A percentile compares a stretch with the other conserved stretches of the same genome.
These are phyloP conservation scores for Acrocalymma vagum DNA, from an alignment of 2,329 filamentous ascomycete genomes.

Conservation along the genomic window DNA sequence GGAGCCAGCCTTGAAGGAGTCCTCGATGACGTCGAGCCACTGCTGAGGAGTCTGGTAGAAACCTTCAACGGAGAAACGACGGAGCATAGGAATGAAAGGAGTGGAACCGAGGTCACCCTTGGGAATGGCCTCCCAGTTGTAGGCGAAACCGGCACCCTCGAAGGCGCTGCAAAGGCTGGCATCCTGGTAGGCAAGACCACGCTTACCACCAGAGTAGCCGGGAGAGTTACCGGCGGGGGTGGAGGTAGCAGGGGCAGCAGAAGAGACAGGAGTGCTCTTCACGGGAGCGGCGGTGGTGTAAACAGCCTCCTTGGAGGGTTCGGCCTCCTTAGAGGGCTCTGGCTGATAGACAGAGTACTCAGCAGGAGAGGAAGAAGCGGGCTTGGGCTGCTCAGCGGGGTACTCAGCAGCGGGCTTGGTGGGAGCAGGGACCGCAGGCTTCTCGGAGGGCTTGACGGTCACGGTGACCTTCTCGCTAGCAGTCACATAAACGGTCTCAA, in stretches of 20 bases:
- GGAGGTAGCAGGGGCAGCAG: constrained; percentile 20
- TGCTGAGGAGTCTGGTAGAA: constrained; percentile 29
- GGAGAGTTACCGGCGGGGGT: constrained; percentile 29
- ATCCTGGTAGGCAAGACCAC: constrained; percentile 74
- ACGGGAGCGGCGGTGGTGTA: constrained; percentile 18
- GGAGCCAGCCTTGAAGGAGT: constrained; percentile 40
- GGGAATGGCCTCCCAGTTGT: constrained; percentile 69
- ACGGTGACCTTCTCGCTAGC: constrained; percentile 52
- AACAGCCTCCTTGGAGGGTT: constrained; percentile 20
- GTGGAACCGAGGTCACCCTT: constrained; percentile 53
- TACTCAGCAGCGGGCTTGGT: constrained; percentile 16
- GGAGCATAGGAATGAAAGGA: constrained; percentile 68
- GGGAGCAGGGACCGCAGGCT: constrained; percentile 6
- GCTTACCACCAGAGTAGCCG: constrained; percentile 59
- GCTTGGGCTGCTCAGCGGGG: constrained; percentile 3
- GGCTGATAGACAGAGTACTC: not conserved
- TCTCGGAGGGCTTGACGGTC: constrained; percentile 42
- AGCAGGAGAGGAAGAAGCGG: constrained; percentile 1
- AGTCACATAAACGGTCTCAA: constrained; percentile 47
- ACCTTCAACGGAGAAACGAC: constrained; percentile 28
- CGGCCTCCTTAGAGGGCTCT: constrained; percentile 5
- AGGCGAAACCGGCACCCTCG: constrained; percentile 64
- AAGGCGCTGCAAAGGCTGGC: constrained; percentile 63
- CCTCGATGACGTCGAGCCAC: constrained; percentile 51
- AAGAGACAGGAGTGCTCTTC: constrained; percentile 10